Percentiles rank a stretch among this genome's conserved stretches.
These are phyloP conservation scores for Cyclotella distinguenda DNA, from an alignment of 108 stramenopile genomes.

Conservation along the genomic window DNA sequence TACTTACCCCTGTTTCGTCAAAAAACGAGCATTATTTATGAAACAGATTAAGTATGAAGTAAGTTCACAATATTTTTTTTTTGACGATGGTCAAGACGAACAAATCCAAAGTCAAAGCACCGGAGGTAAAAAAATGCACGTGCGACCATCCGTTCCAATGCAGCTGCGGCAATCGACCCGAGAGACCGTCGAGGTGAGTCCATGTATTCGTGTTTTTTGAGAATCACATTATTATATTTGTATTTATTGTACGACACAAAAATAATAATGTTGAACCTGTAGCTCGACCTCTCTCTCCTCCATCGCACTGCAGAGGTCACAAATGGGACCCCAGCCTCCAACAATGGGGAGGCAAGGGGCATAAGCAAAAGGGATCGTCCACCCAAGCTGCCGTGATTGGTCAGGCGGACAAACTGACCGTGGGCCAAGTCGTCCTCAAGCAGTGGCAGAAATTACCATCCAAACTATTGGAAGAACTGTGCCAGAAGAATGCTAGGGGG, in stretches of 20 bases:
- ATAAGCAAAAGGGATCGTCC: constrained; percentile 83
- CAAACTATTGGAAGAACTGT: constrained; percentile 65
- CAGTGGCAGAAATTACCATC: constrained; percentile 89
- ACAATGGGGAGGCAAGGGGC: constrained; percentile 86
- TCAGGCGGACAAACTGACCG: constrained; percentile 53
- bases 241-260: neutral
- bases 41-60: no score
- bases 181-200: constrained; percentile 65
- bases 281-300: neutral
- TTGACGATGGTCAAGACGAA: constrained; percentile 8
- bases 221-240: neutral
- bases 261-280: neutral
- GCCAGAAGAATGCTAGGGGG: constrained; percentile 61
- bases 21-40: no score
- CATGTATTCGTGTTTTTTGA: neutral
- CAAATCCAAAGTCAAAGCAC: neutral
- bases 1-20: no score
- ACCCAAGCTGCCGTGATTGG: constrained; percentile 57
- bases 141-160: constrained; percentile 85
- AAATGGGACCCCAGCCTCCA: constrained; percentile 80
- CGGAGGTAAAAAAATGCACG: constrained; percentile 44
- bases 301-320: constrained; percentile 40
- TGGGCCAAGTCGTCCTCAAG: constrained; percentile 73
- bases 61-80: no score
- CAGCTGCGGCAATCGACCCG: constrained; percentile 82